These are phyloP conservation scores for Diaporthe humulicola DNA, from an alignment of 2,329 filamentous ascomycete genomes.

Conservation along the genomic window DNA sequence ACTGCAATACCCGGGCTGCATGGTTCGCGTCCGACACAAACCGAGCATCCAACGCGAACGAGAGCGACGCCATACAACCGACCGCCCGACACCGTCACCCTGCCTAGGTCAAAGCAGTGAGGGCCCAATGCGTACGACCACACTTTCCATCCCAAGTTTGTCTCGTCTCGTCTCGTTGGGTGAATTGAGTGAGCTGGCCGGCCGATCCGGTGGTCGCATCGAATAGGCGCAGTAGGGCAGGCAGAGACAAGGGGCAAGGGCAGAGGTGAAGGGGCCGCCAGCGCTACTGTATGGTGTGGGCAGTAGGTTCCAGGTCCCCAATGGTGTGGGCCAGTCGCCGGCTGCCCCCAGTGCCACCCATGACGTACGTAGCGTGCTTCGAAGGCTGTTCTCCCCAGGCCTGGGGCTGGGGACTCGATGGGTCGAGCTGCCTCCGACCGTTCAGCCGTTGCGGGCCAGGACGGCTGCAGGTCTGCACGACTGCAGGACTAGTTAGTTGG, in stretches of 20 bases:
- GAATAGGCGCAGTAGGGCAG: not conserved
- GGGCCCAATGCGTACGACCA: conserved; percentile 22
- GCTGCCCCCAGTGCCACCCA: not conserved
- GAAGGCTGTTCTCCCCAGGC: not conserved
- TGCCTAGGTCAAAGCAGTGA: not conserved
- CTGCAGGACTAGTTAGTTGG: conserved; percentile 14
- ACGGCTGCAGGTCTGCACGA: conserved; percentile 7
- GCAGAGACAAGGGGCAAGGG: conserved; percentile 2
- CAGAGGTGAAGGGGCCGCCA: not conserved
- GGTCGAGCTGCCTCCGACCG: not conserved
- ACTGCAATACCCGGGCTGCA: not conserved
- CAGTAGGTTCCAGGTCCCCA: conserved; percentile 2
- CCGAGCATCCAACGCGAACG: not conserved
- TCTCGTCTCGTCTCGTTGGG: conserved; percentile 2
- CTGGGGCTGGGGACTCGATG: not conserved
- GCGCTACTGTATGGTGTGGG: conserved; percentile 8
- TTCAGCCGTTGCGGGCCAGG: conserved; percentile 25
- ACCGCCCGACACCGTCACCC: not conserved
- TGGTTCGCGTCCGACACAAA: not conserved
- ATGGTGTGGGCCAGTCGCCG: conserved; percentile 10
- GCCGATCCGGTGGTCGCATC: conserved; percentile 5
- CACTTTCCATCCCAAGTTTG: not conserved
- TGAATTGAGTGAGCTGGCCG: conserved; percentile 7
- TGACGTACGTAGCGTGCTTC: conserved; percentile 16
- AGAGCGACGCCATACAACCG: not conserved